Percentiles rank a stretch among this genome's conserved stretches.
Evolutionary conservation across 441 rosid genomes (phyloP).

Genomic region (Arabidopsis hybrid): DNA sequence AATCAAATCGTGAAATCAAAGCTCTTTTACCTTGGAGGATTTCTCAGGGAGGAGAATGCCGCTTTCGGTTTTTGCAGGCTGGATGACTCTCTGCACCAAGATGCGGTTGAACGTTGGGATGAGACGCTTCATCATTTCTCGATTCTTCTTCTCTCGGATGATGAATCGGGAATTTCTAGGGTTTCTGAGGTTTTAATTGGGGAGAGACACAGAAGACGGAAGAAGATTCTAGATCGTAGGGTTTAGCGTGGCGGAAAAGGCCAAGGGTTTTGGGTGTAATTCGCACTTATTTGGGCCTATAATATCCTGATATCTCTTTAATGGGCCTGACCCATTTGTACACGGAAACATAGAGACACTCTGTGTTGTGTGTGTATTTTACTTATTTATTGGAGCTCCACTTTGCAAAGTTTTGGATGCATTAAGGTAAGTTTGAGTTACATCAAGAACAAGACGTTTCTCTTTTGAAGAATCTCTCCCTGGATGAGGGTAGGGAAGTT

Average conservation of each 20-base stretch:
- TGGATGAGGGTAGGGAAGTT: constrained; percentile 44
- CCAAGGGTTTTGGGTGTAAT: constrained; percentile 16
- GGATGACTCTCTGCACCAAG: constrained; percentile 61
- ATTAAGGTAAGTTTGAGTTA: constrained; percentile 43
- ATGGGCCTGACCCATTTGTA: constrained; percentile 31
- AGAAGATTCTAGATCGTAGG: constrained; percentile 40
- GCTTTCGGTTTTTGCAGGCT: constrained; percentile 66
- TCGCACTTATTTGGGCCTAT: constrained; percentile 27
- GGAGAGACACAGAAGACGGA: constrained; percentile 1
- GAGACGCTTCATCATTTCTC: constrained; percentile 59
- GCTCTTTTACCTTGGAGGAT: constrained; percentile 50
- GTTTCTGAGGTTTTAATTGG: constrained; percentile 15
- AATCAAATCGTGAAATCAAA: neutral
- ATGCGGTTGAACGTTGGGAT: constrained; percentile 66
- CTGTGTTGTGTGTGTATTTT: neutral
- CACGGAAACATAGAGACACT: neutral
- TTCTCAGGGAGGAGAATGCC: constrained; percentile 74
- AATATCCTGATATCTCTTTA: neutral
- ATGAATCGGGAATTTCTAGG: constrained; percentile 5
- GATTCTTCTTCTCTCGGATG: constrained; percentile 1
- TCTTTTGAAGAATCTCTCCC: constrained; percentile 27
- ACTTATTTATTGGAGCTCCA: constrained; percentile 66
- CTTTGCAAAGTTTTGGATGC: constrained; percentile 86
- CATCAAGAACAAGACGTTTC: constrained; percentile 74
- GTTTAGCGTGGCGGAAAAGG: constrained; percentile 26